A percentile compares a stretch with the other conserved stretches of the same genome.
phyloP scores from a whole-genome alignment of 495 filamentous ascomycete species.

The Annulohypoxylon stygium region DNA sequence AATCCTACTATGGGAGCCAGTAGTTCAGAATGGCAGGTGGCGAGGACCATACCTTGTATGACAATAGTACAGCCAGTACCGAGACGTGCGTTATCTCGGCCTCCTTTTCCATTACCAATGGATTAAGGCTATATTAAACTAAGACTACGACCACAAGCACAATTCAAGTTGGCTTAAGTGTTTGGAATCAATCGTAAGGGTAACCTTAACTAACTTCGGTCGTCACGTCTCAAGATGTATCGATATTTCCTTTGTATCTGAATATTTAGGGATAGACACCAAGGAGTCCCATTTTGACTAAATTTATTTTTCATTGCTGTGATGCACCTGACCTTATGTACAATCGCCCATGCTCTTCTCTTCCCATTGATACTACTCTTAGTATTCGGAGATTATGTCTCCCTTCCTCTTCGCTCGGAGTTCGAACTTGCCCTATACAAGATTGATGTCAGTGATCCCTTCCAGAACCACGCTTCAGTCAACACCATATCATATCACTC shows the following conservation, averaged over 20 bases:
- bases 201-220: background rate
- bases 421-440: conserved; percentile 82
- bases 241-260: background rate
- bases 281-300: background rate
- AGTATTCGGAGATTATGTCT: conserved; percentile 83
- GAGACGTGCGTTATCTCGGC: too few species aligned
- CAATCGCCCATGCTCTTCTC: conserved; percentile 27
- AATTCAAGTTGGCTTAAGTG: too few species aligned
- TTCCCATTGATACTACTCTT: conserved; percentile 35
- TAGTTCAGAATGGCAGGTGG: too few species aligned
- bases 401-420: conserved; percentile 88
- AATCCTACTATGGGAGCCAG: too few species aligned
- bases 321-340: conserved; percentile 48
- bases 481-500: conserved; percentile 54
- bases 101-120: too few species aligned
- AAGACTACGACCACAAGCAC: too few species aligned
- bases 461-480: background rate
- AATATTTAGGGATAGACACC: background rate
- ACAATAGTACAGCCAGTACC: too few species aligned
- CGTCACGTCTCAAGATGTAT: background rate
- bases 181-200: too few species aligned
- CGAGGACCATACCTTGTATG: too few species aligned
- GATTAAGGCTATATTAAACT: too few species aligned
- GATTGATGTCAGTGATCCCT: conserved; percentile 11
- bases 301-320: conserved; percentile 22